Evolutionary conservation across 768 basidiomycete genomes (phyloP).

Genomic region (Tulasnella sp.): DNA sequence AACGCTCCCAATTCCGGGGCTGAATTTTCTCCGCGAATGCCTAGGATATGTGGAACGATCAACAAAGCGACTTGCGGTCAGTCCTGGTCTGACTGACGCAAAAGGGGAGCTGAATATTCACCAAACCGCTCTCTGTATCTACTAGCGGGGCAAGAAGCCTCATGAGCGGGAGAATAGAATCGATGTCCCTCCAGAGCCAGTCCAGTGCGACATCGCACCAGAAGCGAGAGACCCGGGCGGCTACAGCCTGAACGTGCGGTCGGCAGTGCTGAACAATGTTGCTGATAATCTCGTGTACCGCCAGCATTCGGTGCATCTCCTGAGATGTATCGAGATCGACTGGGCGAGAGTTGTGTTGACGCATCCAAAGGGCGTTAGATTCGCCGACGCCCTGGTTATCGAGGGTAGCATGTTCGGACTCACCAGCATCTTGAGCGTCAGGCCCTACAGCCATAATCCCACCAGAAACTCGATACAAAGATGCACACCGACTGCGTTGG

Average conservation of each 20-base stretch:
- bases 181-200: conserved; percentile 5
- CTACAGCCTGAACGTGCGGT: neutral
- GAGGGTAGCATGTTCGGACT: no score
- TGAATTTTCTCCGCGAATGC: neutral
- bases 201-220: conserved; percentile 9
- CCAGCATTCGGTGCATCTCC: neutral
- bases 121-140: neutral
- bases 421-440: no score
- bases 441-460: no score
- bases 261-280: neutral
- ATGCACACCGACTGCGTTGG: no score
- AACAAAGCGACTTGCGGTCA: neutral
- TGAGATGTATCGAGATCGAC: neutral
- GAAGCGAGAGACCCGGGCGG: neutral
- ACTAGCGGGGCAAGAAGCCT: neutral
- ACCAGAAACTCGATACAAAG: no score
- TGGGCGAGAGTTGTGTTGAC: no score
- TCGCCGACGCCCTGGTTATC: no score
- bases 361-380: no score
- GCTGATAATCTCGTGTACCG: neutral
- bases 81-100: no score
- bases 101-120: no score
- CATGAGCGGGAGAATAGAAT: neutral
- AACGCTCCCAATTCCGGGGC: neutral
- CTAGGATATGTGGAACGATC: neutral